Percentiles rank a stretch among this genome's conserved stretches.
Evolutionary conservation across 331 rosid genomes (phyloP).

Genomic region (Quercus lobata): DNA sequence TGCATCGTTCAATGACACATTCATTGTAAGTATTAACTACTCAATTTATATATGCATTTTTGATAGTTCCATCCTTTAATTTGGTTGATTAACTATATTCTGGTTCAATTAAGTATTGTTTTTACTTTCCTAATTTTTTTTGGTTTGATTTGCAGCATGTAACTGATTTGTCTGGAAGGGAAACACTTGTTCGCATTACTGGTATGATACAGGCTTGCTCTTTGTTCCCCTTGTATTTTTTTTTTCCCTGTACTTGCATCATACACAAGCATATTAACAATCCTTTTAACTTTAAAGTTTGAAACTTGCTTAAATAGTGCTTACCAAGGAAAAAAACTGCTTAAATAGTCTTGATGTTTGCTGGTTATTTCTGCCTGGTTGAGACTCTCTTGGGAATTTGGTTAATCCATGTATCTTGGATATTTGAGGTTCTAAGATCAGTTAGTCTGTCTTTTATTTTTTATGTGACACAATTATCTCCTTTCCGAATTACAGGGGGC

Average conservation of each 20-base stretch:
- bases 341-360: too few species aligned
- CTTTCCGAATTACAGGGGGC: slow-evolving; percentile 29
- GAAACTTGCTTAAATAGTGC: too few species aligned
- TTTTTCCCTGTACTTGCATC: not conserved
- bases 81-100: not conserved
- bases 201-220: slow-evolving; percentile 22
- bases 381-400: too few species aligned
- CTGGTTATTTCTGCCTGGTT: too few species aligned
- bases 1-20: slow-evolving; percentile 48
- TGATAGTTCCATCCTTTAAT: too few species aligned
- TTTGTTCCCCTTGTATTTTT: not conserved
- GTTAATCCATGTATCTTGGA: too few species aligned
- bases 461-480: not conserved
- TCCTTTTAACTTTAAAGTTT: not conserved
- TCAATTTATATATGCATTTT: too few species aligned
- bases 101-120: not conserved
- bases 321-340: too few species aligned
- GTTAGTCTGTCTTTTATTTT: not conserved
- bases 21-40: slow-evolving; percentile 22
- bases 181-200: slow-evolving; percentile 71
- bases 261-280: not conserved
- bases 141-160: slow-evolving; percentile 41
- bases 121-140: too few species aligned
- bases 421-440: not conserved
- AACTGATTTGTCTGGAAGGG: slow-evolving; percentile 76